These are phyloP conservation scores for Omphalea diandra DNA, from an alignment of 441 rosid genomes.

Conservation along the genomic window DNA sequence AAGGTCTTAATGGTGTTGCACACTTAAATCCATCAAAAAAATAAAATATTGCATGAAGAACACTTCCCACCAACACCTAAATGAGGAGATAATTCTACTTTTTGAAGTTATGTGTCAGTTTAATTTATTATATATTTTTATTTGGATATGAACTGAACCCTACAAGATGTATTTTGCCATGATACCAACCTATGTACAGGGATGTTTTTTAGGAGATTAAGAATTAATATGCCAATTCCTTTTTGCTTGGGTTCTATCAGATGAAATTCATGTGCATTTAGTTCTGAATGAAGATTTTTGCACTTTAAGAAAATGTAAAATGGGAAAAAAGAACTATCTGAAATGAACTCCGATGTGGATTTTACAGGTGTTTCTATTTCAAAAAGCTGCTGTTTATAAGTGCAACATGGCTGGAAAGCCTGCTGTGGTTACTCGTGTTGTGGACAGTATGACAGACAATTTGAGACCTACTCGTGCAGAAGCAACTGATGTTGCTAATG, in stretches of 20 bases:
- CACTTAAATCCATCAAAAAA: neutral
- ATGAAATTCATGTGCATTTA: slow-evolving; percentile 3
- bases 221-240: neutral
- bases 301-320: neutral
- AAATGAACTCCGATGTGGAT: neutral
- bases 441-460: slow-evolving; percentile 95
- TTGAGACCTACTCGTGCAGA: slow-evolving; percentile 96
- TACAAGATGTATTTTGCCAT: neutral
- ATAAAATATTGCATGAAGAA: neutral
- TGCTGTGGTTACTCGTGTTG: slow-evolving; percentile 91
- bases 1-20: neutral
- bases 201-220: neutral
- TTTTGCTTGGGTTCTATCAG: neutral
- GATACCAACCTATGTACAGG: neutral
- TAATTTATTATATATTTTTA: too few species aligned
- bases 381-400: slow-evolving; percentile 86
- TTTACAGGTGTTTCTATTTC: slow-evolving; percentile 83
- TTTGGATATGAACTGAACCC: neutral
- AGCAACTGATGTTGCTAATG: slow-evolving; percentile 97
- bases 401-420: slow-evolving; percentile 99
- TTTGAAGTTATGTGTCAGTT: neutral
- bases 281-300: neutral
- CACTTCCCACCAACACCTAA: neutral
- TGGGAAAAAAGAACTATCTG: neutral
- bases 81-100: neutral